Conservation (phyloP, 441 rosid species). For the Croton setiger region DNA sequence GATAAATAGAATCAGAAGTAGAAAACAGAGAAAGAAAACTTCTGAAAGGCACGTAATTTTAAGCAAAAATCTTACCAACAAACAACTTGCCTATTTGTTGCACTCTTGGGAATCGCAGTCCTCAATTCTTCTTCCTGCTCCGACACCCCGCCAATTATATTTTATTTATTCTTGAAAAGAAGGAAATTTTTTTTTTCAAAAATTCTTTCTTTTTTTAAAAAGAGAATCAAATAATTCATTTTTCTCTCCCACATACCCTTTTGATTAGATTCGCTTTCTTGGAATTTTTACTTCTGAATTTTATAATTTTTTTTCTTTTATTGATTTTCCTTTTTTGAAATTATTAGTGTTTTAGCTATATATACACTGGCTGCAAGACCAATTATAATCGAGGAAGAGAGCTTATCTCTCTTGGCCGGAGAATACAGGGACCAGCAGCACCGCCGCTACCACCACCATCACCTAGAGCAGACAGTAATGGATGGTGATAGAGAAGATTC, state of each 20-base stretch:
- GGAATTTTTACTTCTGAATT: neutral
- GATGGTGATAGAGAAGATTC: slow-evolving; percentile 26
- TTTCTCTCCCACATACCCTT: neutral
- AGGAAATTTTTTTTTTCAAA: too few species aligned
- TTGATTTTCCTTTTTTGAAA: neutral
- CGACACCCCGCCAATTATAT: too few species aligned
- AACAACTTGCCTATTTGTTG: too few species aligned
- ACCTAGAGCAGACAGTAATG: slow-evolving; percentile 11
- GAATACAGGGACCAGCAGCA: neutral
- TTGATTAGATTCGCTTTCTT: neutral
- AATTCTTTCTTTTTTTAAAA: too few species aligned
- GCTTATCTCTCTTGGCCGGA: slow-evolving; percentile 29
- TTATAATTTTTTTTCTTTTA: neutral
- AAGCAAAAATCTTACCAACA: too few species aligned
- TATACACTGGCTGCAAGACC: slow-evolving; percentile 6
- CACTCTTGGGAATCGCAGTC: too few species aligned
- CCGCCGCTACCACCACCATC: neutral
- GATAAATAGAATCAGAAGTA: too few species aligned
- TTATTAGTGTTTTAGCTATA: neutral
- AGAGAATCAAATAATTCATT: neutral
- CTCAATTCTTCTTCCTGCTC: too few species aligned
- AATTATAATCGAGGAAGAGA: slow-evolving; percentile 25
- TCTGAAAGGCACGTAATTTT: too few species aligned
- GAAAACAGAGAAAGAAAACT: too few species aligned
- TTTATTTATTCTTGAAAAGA: too few species aligned